Evolutionary conservation across 1,284 basidiomycete genomes (phyloP), one percentile per base, ranked within the genome.

Genomic region (Peniophora sp.): DNA sequence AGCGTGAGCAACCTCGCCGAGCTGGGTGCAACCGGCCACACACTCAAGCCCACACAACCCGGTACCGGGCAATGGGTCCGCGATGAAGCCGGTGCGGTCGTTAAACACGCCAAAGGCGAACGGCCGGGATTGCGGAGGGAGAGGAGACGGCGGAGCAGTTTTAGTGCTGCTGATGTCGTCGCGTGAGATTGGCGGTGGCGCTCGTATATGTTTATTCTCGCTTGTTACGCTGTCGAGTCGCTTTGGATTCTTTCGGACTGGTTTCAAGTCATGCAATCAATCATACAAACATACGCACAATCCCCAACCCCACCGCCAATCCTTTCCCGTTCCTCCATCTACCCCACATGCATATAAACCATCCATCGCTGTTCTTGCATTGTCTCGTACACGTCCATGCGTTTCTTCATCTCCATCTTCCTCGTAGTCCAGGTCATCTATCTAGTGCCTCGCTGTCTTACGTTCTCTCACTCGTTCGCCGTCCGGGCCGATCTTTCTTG

Each of bases 141-240:
- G 34, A 74, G 88, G 57, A 73, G 86, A 54, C 70, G 88, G 61
- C 72, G 88, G 52, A 90, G 88, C 60, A 90, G 88, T 59, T 91
- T 91, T 65, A 88, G 88, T 62, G 73, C 83, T 52, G 85, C 85
- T 9, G 85, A 92, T 64, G 81, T 92, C 35, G 76, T 90, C 55
- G 86, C 82, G 60, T 88, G 66, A 78, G 27, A n/a, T n/a, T n/a
- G n/a, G n/a, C n/a, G n/a, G n/a, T n/a, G n/a, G 27, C 27, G 27
- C 12, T 32, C 5, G 12, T 32, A 32, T 32, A 6, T 32, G 27
- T 32, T 32, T 32, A n/a, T 32, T 6, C 12, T 32, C 24, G 36
- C 32, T 35, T 14, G 47, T 35, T 27, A 34, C 5, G 22, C 18
- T 52, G 48, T 14, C 36, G 3, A 32, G 36, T 34, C 52, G 22